Base-by-base conservation (phyloP, 176 grass and related monocot species). In the bread wheat (Triticum aestivum) region DNA sequence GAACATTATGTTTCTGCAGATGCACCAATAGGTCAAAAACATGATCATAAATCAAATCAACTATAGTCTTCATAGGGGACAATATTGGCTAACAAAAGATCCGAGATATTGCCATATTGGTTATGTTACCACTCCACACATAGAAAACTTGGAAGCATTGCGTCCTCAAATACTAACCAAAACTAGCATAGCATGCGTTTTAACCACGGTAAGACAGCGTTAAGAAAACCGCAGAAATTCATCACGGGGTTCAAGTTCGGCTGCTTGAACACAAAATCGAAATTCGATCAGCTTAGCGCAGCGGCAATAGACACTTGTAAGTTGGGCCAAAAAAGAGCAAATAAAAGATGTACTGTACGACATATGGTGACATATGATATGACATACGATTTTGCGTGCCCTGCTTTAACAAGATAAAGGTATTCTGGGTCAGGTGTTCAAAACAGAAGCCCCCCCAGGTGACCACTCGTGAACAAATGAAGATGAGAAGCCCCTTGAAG, bases 31-130 rank as follows among this genome's bases (percentile, higher is more conserved):
- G 5, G 20, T 24, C 51, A 44, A 35, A 33, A 68, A 76, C 33
- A 78, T 62, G 6, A 13, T 30, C 27, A 59, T 21, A 79, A 82
- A 58, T 45, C 79, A 9, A 24, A 81, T 81, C 24, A 81, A 75
- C 63, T 61, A 56, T 35, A 37, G 17, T 30, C 69, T 61, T 44
- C 63, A 61, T 86, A 82, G 21, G 39, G 56, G 47, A 38, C 51
- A 54, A 54, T 54, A 54, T 54, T 54, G 51, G 5, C 51, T 54
- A 54, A 54, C 51, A 54, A 62, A 84, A 32, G 41, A 15, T 63
- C 63, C 9, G 17, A 27, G 27, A 3, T 23, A 45, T 30, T 30
- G 29, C 29, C 29, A 30, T 30, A 30, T 8, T 59, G 58, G 11
- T 64, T 65, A 47, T 35, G 9, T 37, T 51, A 23, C 47, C 56